Base-by-base conservation (phyloP, 1,139 yeast species). In the Geotrichum europaeum region DNA sequence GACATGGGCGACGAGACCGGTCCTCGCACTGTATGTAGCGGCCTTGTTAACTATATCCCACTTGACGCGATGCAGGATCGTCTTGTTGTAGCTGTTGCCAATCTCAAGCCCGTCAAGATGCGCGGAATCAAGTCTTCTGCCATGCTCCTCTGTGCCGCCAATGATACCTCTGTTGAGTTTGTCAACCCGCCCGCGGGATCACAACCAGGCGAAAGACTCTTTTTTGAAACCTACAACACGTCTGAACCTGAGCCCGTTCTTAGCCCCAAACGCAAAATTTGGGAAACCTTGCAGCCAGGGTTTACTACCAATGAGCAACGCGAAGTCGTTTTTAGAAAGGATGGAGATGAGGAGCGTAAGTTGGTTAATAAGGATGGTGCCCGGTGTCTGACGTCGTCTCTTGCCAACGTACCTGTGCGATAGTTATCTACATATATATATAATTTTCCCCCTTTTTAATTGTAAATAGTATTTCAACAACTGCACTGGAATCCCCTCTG, bases 1-100 rank as follows among this genome's bases (percentile, higher is more conserved):
- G 91, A 94, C 65, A 86, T 89, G 81, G 99, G 99, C 67, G 99
- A 94, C 70, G 92, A 81, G 66, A 96, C 89, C 71, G 96, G 96
- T 63, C 99, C 99, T 72, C 86, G 99, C 80, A 95, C 97, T 51
- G 96, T 94, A 59, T 94, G 99, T 79, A 89, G 97, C n/a, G 99
- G 99, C 64, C 79, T 92, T 68, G 96, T 88, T 59, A 84, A 86
- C 66, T 82, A 84, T 74, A 80, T 87, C 67, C 84, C 94, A 28
- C 73, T 89, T 64, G 96, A 89, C 71, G 87, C 84, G 56, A 84
- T 91, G 92, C 90, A 86, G 76, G 81, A 86, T 72, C 84, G 95
- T 70, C 78, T 81, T 64, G 96, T 91, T 58, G 87, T 90, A 53
- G 87, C 87, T 56, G 87, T 91, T 65, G 90, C 96, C 66, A 90